Evolutionary conservation across 306 rosid species (phyloP), one percentile per base, ranked within the genome.

Genomic region (Acacia crassicarpa): DNA sequence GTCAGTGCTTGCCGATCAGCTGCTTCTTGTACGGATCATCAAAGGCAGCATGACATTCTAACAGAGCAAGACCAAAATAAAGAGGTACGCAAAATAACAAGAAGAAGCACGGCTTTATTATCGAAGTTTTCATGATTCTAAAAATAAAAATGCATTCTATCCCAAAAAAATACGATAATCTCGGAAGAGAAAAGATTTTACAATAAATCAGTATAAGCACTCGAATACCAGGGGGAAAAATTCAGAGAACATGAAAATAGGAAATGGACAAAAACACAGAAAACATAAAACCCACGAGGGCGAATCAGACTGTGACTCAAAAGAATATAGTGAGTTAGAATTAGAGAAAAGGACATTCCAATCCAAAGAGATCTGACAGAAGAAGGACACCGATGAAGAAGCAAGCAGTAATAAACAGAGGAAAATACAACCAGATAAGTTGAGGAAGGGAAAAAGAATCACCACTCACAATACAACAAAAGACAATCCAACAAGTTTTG

Each of bases 1-100:
- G 66, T 79, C 83, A 76, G 84, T 80, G 78, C 82, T 77, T 56
- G 80, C 85, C 74, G 84, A 83, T 84, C 86, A 79, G 88, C 86
- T 77, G 44, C 68, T 62, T 85, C 14, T 82, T 77, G 67, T 77
- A 40, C 38, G 35, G 82, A 71, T 78, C 73, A 83, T 82, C 78
- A 77, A 79, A 82, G 38, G 69, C 74, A n/a, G 79, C 38, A 35
- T 33, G 59, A 80, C 45, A 74, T 9, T 59, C 15, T 27, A 69
- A 72, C 74, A 74, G 12, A 72, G 46, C 35, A 53, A 69, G 25
- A 49, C 17, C 7, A 73, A 54, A 58, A 22, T 58, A 22, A 58
- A 22, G 8, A 58, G 14, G 5, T 9, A n/a, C 4, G 23, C n/a
- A 68, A 19, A 19, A 19, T 2, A 22, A 56, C 5, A n/a, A 61